Evolutionary conservation across 2,329 filamentous ascomycete species (phyloP), one percentile per base, ranked within the genome.

Genomic region (Claviceps lovelessii): DNA sequence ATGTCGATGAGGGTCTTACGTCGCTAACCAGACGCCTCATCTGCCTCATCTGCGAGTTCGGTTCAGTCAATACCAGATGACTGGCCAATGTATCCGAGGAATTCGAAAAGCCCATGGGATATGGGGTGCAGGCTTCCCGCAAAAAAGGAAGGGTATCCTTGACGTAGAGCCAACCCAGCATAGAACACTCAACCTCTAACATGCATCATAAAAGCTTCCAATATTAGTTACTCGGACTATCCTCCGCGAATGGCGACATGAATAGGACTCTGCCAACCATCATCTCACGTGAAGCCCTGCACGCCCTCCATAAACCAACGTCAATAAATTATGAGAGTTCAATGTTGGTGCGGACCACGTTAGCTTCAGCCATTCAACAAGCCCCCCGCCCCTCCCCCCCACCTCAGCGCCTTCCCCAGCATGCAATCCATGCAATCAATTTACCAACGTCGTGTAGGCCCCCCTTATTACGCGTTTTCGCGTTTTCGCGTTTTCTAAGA

Each of bases 381-480:
- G 39, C 6, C 39, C 15, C 17, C 39, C 2, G 7, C 39, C 8
- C 19, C 42, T 28, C 9, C 2, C 42, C 9, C 15, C 17, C 6
- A 7, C n/a, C 17, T 2, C 31, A 3, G 8, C 31, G 41, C 6
- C 41, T 42, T n/a, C 41, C 42, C 42, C 23, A 45, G 44, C 11
- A 5, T 45, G 44, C 23, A 45, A 13, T 15, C n/a, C 23, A 64
- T 67, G 68, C 67, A 71, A 61, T 69, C 68, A 71, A 70, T 72
- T 68, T 49, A 49, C 29, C 15, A 67, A 71, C 68, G 61, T 63
- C 67, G 65, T 59, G 68, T 65, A 33, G 52, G 57, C 64, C 64
- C 63, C 63, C 61, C 11, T 23, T 23, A 23, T 23, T 23, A 23
- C 23, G 23, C 23, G 8, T 5, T 28, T 28, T 59, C 67, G 67